Evolutionary conservation across 257 asterid genomes (phyloP).

Genomic region (Verbascum thapsus): DNA sequence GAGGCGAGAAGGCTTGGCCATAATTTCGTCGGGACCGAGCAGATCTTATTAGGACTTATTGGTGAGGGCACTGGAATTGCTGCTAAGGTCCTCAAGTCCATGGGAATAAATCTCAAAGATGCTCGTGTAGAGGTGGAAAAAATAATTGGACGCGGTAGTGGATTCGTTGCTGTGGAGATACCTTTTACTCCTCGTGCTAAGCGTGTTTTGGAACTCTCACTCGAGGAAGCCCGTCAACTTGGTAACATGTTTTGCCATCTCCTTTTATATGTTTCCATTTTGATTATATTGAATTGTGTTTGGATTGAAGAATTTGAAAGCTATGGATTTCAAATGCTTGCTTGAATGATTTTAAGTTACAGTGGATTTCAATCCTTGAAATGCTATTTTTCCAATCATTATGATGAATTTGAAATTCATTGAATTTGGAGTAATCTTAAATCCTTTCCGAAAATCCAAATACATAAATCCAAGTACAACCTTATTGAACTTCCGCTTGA

Average conservation of each 20-base stretch:
- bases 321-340: too few species aligned
- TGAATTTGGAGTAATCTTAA: too few species aligned
- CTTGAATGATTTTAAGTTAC: too few species aligned
- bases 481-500: constrained; percentile 2
- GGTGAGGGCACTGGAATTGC: constrained; percentile 99
- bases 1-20: constrained; percentile 98
- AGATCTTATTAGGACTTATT: constrained; percentile 86
- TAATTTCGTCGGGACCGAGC: constrained; percentile 96
- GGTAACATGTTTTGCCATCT: constrained; percentile 48
- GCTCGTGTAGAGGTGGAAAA: constrained; percentile 99
- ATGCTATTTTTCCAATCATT: too few species aligned
- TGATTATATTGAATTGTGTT: too few species aligned
- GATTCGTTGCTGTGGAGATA: constrained; percentile 96
- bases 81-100: constrained; percentile 95
- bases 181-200: constrained; percentile 99
- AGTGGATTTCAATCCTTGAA: too few species aligned
- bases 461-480: too few species aligned
- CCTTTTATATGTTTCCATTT: background rate
- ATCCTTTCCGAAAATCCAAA: too few species aligned
- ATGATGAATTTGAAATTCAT: too few species aligned
- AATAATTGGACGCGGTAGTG: constrained; percentile 96
- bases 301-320: too few species aligned
- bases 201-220: constrained; percentile 90
- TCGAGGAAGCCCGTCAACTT: constrained; percentile 98
- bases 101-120: constrained; percentile 95